Percentiles rank a stretch among this genome's conserved stretches.
Conservation (phyloP, 257 asterid species). For the Hygrophila difformis region DNA sequence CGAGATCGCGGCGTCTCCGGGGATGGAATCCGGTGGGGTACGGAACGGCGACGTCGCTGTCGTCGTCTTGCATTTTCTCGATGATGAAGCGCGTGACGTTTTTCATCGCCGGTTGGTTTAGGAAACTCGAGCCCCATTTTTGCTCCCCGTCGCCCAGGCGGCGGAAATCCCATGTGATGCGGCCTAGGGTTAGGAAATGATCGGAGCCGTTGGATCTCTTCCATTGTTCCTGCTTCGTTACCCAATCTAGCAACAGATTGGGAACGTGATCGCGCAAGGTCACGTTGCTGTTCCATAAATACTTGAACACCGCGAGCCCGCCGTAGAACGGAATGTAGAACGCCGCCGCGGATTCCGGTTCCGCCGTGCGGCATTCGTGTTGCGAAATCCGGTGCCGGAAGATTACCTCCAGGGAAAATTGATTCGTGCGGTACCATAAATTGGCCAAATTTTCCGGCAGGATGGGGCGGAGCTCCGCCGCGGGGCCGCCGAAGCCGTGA, state of each 20-base stretch:
- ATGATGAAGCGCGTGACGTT: constrained; percentile 35
- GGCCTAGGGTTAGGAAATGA: constrained; percentile 44
- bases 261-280: constrained; percentile 32
- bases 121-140: constrained; percentile 46
- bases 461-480: constrained; percentile 44
- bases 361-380: constrained; percentile 46
- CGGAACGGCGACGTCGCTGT: constrained; percentile 28
- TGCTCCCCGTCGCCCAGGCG: constrained; percentile 33
- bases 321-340: constrained; percentile 59
- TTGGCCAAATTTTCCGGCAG: constrained; percentile 44
- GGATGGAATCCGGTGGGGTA: constrained; percentile 49
- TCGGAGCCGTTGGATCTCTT: constrained; percentile 37
- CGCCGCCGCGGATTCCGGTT: constrained; percentile 43
- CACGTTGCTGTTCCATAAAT: constrained; percentile 45
- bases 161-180: constrained; percentile 73
- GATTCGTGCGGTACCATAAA: constrained; percentile 90
- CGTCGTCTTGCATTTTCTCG: constrained; percentile 29
- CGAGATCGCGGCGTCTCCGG: constrained; percentile 1
- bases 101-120: constrained; percentile 47
- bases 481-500: constrained; percentile 70
- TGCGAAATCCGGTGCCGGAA: constrained; percentile 56
- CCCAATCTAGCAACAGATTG: constrained; percentile 39
- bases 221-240: constrained; percentile 25
- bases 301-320: constrained; percentile 50
- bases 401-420: constrained; percentile 55